phyloP scores from a whole-genome alignment of 805 yeast species.

The Teunomyces barrocoloradensis region DNA sequence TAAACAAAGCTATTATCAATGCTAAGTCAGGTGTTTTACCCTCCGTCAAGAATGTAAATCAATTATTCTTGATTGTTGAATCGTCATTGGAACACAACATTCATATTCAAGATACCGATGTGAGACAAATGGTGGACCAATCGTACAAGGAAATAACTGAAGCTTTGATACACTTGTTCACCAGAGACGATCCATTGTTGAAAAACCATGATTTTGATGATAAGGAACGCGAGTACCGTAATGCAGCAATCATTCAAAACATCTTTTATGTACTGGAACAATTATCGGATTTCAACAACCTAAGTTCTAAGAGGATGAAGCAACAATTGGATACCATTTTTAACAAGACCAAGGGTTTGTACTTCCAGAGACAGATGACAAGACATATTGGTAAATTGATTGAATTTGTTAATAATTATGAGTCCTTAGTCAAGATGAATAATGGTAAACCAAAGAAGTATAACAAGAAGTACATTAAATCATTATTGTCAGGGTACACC shows the following conservation, averaged over 20 bases:
- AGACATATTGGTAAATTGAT: constrained; percentile 66
- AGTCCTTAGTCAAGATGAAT: constrained; percentile 45
- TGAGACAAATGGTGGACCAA: constrained; percentile 23
- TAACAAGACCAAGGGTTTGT: constrained; percentile 25
- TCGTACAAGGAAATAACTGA: constrained; percentile 33
- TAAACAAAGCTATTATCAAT: constrained; percentile 33
- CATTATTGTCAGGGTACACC: constrained; percentile 57
- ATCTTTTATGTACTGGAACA: constrained; percentile 35
- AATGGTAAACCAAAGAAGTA: constrained; percentile 64
- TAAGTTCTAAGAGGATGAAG: constrained; percentile 22
- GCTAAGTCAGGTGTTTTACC: constrained; percentile 38
- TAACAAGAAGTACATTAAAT: constrained; percentile 55
- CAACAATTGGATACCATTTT: constrained; percentile 25
- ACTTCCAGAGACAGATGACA: constrained; percentile 32
- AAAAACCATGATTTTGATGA: constrained; percentile 44
- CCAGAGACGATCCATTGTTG: constrained; percentile 42
- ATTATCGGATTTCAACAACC: constrained; percentile 22
- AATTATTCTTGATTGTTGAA: constrained; percentile 32
- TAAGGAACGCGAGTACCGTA: constrained; percentile 39
- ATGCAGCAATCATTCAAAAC: constrained; percentile 41
- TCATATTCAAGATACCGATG: constrained; percentile 16
- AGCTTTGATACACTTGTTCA: constrained; percentile 33
- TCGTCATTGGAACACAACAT: constrained; percentile 25
- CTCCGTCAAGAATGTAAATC: constrained; percentile 31
- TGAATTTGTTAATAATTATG: constrained; percentile 63